phyloP scores from a whole-genome alignment of 2,329 filamentous ascomycete species.

The Nothophaeocryptopus gaeumannii region DNA sequence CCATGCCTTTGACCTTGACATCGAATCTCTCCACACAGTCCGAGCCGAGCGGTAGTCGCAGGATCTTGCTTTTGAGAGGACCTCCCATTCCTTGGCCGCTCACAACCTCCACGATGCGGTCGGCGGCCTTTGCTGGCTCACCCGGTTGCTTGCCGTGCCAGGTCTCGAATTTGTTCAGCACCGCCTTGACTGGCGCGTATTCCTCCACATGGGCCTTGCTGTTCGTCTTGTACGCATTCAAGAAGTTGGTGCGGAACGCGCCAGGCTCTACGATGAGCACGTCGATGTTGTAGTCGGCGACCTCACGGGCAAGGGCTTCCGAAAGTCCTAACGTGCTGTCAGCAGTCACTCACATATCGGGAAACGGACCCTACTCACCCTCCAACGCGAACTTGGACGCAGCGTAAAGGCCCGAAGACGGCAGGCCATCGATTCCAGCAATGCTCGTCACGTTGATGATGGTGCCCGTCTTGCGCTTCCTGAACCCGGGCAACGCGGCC shows the following conservation, averaged over 20 bases:
- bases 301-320: conserved; percentile 39
- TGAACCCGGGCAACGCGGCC: conserved; percentile 20
- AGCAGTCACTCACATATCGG: no score
- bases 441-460: conserved; percentile 27
- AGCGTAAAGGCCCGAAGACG: conserved; percentile 21
- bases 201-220: conserved; percentile 14
- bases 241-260: conserved; percentile 44
- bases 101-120: conserved; percentile 40
- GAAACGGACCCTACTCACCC: conserved; percentile 11
- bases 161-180: conserved; percentile 10
- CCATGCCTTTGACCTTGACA: conserved; percentile 17
- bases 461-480: conserved; percentile 14
- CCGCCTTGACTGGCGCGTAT: background rate
- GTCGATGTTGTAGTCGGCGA: conserved; percentile 37
- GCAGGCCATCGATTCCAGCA: conserved; percentile 20
- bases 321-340: conserved; percentile 24
- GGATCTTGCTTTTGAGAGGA: conserved; percentile 21
- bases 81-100: conserved; percentile 36
- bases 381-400: conserved; percentile 43
- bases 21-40: conserved; percentile 34
- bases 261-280: conserved; percentile 46
- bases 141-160: conserved; percentile 30
- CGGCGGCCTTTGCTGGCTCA: conserved; percentile 38
- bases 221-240: conserved; percentile 18
- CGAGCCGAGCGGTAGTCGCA: conserved; percentile 39